These are phyloP conservation scores for Paecilomyces sp. DNA, from an alignment of 2,329 filamentous ascomycete genomes.

Conservation along the genomic window DNA sequence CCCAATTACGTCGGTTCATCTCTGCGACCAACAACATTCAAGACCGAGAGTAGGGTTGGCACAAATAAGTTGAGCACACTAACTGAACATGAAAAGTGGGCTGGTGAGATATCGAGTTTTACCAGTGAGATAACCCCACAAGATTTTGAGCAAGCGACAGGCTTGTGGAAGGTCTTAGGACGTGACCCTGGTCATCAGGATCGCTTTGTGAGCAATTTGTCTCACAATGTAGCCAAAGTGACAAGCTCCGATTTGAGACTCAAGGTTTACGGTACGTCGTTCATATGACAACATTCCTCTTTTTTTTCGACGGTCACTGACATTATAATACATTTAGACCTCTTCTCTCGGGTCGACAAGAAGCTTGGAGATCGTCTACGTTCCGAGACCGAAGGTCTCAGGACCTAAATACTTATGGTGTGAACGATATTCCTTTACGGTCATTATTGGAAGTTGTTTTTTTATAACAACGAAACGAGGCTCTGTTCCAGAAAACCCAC, in stretches of 20 bases:
- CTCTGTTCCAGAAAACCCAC: too few relatives aligned
- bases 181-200: background rate
- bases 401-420: too few relatives aligned
- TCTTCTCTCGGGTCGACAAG: too few relatives aligned
- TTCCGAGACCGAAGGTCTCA: too few relatives aligned
- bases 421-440: too few relatives aligned
- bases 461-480: too few relatives aligned
- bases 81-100: background rate
- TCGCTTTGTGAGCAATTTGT: background rate
- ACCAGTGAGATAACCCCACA: background rate
- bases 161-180: background rate
- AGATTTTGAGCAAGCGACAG: background rate
- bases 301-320: too few relatives aligned
- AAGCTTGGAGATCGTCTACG: too few relatives aligned
- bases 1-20: conserved; percentile 45
- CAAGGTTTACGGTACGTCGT: background rate
- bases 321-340: too few relatives aligned
- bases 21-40: conserved; percentile 9
- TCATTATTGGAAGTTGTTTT: too few relatives aligned
- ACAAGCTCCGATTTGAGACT: background rate
- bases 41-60: background rate
- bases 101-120: background rate
- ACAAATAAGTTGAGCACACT: too few relatives aligned
- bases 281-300: too few relatives aligned
- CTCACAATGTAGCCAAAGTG: background rate